Base-by-base conservation (phyloP, 1,139 yeast genomes). In the Hanseniaspora uvarum region DNA sequence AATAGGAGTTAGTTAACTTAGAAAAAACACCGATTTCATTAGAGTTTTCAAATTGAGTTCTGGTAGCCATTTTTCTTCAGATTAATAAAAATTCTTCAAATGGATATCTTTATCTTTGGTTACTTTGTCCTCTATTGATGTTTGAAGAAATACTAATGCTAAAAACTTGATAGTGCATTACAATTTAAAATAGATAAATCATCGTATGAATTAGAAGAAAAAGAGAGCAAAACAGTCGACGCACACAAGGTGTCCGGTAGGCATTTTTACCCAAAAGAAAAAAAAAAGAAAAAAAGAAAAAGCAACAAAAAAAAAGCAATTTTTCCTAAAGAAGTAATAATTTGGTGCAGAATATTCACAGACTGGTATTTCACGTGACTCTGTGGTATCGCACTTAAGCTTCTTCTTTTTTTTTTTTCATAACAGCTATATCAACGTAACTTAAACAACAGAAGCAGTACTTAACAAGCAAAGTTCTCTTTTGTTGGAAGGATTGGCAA, bases 21-120 rank as follows among this genome's bases (percentile, higher is more conserved):
- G 97, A 78, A 68, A 94, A 94, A 57, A 94, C 99, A 68, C 99
- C 99, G 59, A 94, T 92, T 75, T 92, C 98, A 70, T 92, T 92
- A 56, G 96, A 88, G 73, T 92, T 92, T 75, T 92, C 98, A 76
- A 92, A 92, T 75, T 77, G 81, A 50, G 81, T 76, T 70, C 81
- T 77, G 54, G 78, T 67, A 61, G 81, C 80, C 81, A 77, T 77
- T n/a, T 54, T 56, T 56, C 26, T 16, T 38, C 14, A 21, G 8
- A 34, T 24, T 6, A 24, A 39, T 7, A 23, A 14, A 38, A 38
- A 38, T 48, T 12, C 5, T 11, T 7, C 14, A 31, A 31, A 28
- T 47, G 31, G 23, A 23, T 37, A 24, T 36, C 23, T 19, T 28
- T 39, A n/a, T 41, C 21, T 34, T 36, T 49, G 28, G 21, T 2